Evolutionary conservation across 2,329 filamentous ascomycete species (phyloP).

Genomic region (Colletotrichum caudatum): DNA sequence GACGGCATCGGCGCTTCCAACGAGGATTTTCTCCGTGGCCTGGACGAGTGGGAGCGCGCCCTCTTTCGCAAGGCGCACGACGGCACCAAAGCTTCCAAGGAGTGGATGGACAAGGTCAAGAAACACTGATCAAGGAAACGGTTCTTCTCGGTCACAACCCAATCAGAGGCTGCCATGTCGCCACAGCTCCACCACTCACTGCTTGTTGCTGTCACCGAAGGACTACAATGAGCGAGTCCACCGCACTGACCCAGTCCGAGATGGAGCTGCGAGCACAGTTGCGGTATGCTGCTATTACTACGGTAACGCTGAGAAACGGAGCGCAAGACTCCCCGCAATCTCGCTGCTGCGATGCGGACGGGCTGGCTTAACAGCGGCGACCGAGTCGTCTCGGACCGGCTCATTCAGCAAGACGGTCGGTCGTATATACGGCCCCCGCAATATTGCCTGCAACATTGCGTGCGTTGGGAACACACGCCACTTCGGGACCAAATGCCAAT

Average conservation of each 20-base stretch:
- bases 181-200: neutral
- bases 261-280: neutral
- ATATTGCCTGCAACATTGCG: neutral
- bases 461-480: neutral
- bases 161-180: neutral
- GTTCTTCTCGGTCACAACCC: neutral
- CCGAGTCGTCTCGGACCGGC: slow-evolving; percentile 4
- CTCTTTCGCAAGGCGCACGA: slow-evolving; percentile 82
- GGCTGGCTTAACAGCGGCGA: slow-evolving; percentile 3
- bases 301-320: neutral
- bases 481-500: neutral
- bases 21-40: slow-evolving; percentile 84
- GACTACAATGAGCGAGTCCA: neutral
- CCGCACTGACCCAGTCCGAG: neutral
- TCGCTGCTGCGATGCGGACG: neutral
- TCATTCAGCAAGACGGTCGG: neutral
- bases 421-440: neutral
- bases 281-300: too few relatives aligned
- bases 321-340: neutral
- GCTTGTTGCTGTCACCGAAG: neutral
- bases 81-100: slow-evolving; percentile 75
- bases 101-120: slow-evolving; percentile 74
- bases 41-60: slow-evolving; percentile 90
- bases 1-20: slow-evolving; percentile 71
- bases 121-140: slow-evolving; percentile 46